Evolutionary conservation across 2,329 filamentous ascomycete species (phyloP).

Genomic region (Sclerotiophoma versabilis): DNA sequence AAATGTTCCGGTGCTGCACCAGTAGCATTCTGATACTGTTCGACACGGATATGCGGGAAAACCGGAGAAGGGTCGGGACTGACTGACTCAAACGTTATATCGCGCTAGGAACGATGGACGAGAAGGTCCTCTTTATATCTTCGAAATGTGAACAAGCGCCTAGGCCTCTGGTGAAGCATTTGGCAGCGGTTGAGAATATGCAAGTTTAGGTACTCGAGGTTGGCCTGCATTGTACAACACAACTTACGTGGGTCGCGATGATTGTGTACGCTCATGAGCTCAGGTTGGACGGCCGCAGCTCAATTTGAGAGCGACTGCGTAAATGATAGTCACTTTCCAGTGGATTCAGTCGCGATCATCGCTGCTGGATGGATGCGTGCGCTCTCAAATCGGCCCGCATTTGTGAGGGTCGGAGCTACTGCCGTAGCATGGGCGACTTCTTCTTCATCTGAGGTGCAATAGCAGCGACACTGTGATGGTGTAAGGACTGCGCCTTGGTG

Average conservation of each 20-base stretch:
- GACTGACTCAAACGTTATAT: not conserved
- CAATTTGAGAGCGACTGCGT: not conserved
- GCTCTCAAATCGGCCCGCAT: slow-evolving; percentile 6
- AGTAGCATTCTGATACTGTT: slow-evolving; percentile 7
- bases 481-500: not conserved
- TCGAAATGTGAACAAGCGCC: not conserved
- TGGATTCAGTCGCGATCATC: not conserved
- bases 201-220: not conserved
- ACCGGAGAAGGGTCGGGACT: slow-evolving; percentile 13
- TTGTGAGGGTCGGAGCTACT: slow-evolving; percentile 2
- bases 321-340: not conserved
- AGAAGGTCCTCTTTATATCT: not conserved
- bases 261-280: not conserved
- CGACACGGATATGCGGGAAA: not conserved
- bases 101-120: not conserved
- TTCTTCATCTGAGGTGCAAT: slow-evolving; percentile 16
- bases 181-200: not conserved
- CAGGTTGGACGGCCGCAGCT: not conserved
- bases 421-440: slow-evolving; percentile 6
- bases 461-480: slow-evolving; percentile 7
- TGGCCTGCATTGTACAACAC: not conserved
- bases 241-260: not conserved
- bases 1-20: slow-evolving; percentile 9
- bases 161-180: slow-evolving; percentile 6
- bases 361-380: not conserved